Base-by-base conservation (phyloP, 2,329 filamentous ascomycete species). In the Penicillium sp. region DNA sequence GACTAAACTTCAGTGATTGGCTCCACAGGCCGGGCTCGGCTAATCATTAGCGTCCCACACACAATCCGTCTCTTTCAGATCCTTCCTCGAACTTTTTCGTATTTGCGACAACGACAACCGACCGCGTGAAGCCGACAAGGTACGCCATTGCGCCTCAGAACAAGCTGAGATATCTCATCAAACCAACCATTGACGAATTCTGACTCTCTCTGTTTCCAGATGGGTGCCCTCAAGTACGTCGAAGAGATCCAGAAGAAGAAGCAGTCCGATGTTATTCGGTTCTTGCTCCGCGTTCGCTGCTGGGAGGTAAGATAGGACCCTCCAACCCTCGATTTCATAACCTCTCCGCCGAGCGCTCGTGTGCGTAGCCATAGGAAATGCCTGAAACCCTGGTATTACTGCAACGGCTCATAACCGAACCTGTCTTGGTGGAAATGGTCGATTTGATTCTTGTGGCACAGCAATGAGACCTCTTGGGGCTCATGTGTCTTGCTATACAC, bases 171-270 rank as follows among this genome's bases (percentile, higher is more conserved):
- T 18, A 18, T 18, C 18, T 18, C 18, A 18, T 3, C 18, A 18
- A 18, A 18, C 3, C 18, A 18, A 18, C 11, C 9, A 3, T 25
- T 29, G 13, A 41, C 11, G 34, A 18, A 12, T 48, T 52, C 57
- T 62, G 43, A 59, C 43, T 44, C 39, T 37, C 39, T 45, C 51
- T 56, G 44, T 43, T 47, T 57, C 47, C 52, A 91, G 84, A 96
- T 96, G 93, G 93, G 93, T 88, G 91, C 91, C 82, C 89, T 96
- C 78, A 98, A 98, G 82, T 98, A 95, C 83, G 89, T 98, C 80
- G 94, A 98, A 85, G 93, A 98, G 85, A 87, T 98, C 82, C 90
- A 96, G 79, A 97, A 98, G 90, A 96, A 95, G 89, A 98, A 98
- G 90, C 93, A 98, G 86, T 95, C 89, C 77, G 93, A 98, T 84